Percentiles rank a stretch among this genome's conserved stretches.
Evolutionary conservation across 495 filamentous ascomycete species (phyloP).

Genomic region (Chaetomium tenue): DNA sequence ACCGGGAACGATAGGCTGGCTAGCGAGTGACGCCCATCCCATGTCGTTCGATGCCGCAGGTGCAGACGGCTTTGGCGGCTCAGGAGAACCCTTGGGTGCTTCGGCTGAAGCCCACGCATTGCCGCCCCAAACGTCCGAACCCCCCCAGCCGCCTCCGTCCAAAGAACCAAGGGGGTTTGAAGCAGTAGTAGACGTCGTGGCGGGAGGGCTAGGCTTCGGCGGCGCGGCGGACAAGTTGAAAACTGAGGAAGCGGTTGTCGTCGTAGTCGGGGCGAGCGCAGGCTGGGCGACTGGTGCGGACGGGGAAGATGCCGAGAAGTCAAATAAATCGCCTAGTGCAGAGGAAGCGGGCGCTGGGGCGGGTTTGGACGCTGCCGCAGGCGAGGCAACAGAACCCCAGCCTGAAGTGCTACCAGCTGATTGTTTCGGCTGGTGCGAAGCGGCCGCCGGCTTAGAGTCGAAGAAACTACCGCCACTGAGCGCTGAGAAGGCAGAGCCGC

Average conservation of each 20-base stretch:
- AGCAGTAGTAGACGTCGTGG: conserved; percentile 30
- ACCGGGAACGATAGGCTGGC: conserved; percentile 54
- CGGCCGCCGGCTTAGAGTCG: conserved; percentile 61
- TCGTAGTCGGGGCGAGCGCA: conserved; percentile 44
- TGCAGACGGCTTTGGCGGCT: conserved; percentile 33
- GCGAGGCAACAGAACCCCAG: conserved; percentile 55
- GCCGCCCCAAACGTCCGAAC: conserved; percentile 53
- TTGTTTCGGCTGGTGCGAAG: conserved; percentile 50
- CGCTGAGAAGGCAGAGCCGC: conserved; percentile 55
- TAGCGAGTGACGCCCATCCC: conserved; percentile 60
- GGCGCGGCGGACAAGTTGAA: conserved; percentile 72
- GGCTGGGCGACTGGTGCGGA: conserved; percentile 48
- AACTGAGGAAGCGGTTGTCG: conserved; percentile 53
- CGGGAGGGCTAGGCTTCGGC: conserved; percentile 48
- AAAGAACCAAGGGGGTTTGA: conserved; percentile 38
- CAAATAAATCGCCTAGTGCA: conserved; percentile 73
- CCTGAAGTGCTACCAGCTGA: conserved; percentile 48
- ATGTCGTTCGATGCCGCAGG: conserved; percentile 44
- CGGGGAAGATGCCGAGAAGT: conserved; percentile 56
- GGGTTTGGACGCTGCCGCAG: conserved; percentile 46
- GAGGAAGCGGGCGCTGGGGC: conserved; percentile 48
- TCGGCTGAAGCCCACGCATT: conserved; percentile 57
- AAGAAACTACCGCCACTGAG: conserved; percentile 76
- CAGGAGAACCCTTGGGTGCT: conserved; percentile 37
- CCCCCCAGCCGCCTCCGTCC: conserved; percentile 46